phyloP scores from a whole-genome alignment of 495 filamentous ascomycete genomes.

The Cercophora samala region DNA sequence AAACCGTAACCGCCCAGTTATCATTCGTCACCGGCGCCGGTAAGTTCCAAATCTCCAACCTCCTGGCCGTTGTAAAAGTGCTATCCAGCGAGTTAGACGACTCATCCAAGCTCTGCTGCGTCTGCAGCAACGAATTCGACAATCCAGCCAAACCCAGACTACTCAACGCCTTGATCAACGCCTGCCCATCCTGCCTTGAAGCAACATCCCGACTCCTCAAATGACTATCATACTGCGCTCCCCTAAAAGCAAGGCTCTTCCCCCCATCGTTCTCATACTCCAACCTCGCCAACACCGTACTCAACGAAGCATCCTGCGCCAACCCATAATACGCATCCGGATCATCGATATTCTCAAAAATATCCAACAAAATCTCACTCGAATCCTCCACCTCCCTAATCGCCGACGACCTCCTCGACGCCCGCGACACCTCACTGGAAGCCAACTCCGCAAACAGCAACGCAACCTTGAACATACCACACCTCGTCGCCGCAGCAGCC shows the following conservation, averaged over 20 bases:
- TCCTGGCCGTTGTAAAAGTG: slow-evolving; percentile 76
- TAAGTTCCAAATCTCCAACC: slow-evolving; percentile 90
- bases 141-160: slow-evolving; percentile 68
- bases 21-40: slow-evolving; percentile 61
- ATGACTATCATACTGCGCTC: slow-evolving; percentile 86
- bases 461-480: slow-evolving; percentile 82
- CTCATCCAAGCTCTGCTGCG: slow-evolving; percentile 53
- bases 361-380: slow-evolving; percentile 65
- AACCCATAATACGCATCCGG: slow-evolving; percentile 97
- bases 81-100: slow-evolving; percentile 58
- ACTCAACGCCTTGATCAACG: slow-evolving; percentile 60
- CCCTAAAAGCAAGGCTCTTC: slow-evolving; percentile 85
- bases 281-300: slow-evolving; percentile 73
- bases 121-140: slow-evolving; percentile 67
- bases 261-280: slow-evolving; percentile 86
- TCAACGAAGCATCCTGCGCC: slow-evolving; percentile 68
- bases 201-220: slow-evolving; percentile 52
- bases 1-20: slow-evolving; percentile 66
- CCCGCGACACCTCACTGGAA: slow-evolving; percentile 50
- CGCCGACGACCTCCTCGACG: slow-evolving; percentile 65
- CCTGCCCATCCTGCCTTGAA: slow-evolving; percentile 44
- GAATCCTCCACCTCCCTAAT: slow-evolving; percentile 53
- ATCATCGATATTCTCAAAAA: slow-evolving; percentile 90
- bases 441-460: slow-evolving; percentile 78
- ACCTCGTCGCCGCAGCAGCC: slow-evolving; percentile 71